Percentiles rank a stretch among this genome's conserved stretches.
These are phyloP conservation scores for Leccinum variabile DNA, from an alignment of 1,284 basidiomycete genomes.

Conservation along the genomic window DNA sequence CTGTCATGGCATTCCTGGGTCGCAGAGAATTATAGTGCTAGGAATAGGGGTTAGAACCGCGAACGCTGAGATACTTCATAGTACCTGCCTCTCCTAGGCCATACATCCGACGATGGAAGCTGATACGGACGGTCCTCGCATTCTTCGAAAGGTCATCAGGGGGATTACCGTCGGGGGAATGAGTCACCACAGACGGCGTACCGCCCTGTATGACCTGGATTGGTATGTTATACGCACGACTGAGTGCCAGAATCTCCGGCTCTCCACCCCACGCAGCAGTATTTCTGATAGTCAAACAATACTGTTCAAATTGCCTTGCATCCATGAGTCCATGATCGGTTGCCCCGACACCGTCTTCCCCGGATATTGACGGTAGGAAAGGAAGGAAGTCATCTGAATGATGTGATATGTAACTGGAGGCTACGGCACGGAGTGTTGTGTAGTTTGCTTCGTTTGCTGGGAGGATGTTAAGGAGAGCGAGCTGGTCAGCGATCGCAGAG, in stretches of 20 bases:
- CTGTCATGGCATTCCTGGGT: conserved; percentile 47
- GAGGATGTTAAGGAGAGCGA: conserved; percentile 62
- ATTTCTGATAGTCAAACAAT: conserved; percentile 79
- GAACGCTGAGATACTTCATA: neutral
- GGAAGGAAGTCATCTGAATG: conserved; percentile 93
- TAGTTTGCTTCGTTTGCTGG: conserved; percentile 59
- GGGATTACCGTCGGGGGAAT: conserved; percentile 52
- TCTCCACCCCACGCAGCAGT: conserved; percentile 97
- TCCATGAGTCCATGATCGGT: conserved; percentile 72
- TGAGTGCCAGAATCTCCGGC: conserved; percentile 92
- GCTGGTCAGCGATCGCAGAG: conserved; percentile 90
- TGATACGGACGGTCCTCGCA: conserved; percentile 67
- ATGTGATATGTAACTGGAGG: conserved; percentile 80
- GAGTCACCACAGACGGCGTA: conserved; percentile 80
- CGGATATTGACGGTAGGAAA: conserved; percentile 80
- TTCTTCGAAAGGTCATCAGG: conserved; percentile 39
- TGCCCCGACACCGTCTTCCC: conserved; percentile 75
- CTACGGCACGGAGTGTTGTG: conserved; percentile 61
- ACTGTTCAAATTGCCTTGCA: conserved; percentile 66
- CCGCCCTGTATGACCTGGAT: conserved; percentile 92
- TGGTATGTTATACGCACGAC: conserved; percentile 79
- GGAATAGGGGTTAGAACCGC: conserved; percentile 7
- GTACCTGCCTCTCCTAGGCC: conserved; percentile 85
- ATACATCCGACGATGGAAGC: conserved; percentile 90
- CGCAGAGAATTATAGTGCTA: conserved; percentile 89